Base-by-base conservation (phyloP, 73 alveolate species). In the Paramecium biaurelia region DNA sequence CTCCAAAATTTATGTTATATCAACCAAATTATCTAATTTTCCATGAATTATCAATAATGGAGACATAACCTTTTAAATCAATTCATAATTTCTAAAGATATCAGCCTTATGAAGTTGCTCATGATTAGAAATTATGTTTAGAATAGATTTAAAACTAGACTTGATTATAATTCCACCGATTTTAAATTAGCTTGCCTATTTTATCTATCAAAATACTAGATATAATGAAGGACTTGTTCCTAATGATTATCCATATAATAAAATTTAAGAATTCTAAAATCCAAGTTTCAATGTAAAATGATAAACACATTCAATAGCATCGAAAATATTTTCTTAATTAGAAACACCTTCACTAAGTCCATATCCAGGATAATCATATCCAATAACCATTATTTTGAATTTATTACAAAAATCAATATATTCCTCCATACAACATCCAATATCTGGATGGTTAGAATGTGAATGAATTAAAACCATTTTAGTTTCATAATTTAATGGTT, bases 341-440 rank as follows among this genome's bases (percentile, higher is more conserved):
- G 96, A 89, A 32, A 42, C 57, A 4, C 96, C 96, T 0, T 94
- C 85, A 32, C 92, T 59, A 85, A 68, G 49, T 35, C 96, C 96
- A 93, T 82, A 93, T n/a, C 96, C 96, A 15, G 95, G 85, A 85
- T 93, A 93, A 47, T 93, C 96, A 47, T 67, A 93, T 14, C 76
- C 41, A 3, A 93, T 37, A 8, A 93, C 92, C 43, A 42, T 34
- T 70, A 57, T 57, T 23, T 88, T 72, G 26, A 92, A 86, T 14
- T 63, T 67, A 4, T 37, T 38, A 4, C 94, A 82, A 34, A 93
- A 26, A 38, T 92, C 92, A n/a, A 56, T 9, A 15, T 92, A 92
- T 30, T 43, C 56, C 4, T 82, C 59, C 12, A 59, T 37, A 92
- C 85, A 70, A 45, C 28, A 6, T 28, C 96, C 96, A 5, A 93